phyloP scores from a whole-genome alignment of 139 green algal genomes.

The Edaphochlamys debaryana region DNA sequence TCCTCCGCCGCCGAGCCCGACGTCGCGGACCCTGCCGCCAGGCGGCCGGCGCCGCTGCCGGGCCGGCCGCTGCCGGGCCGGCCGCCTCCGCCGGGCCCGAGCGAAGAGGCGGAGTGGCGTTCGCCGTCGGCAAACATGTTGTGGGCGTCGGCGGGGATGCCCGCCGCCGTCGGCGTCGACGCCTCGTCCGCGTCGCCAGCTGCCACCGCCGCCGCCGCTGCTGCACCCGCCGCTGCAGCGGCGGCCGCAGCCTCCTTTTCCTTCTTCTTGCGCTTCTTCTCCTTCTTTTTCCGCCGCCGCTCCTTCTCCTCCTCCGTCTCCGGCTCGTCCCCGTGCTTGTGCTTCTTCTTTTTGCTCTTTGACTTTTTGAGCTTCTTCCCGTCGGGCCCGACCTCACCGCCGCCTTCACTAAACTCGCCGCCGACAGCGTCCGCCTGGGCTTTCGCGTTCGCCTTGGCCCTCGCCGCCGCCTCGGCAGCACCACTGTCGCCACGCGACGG shows the following conservation, averaged over 20 bases:
- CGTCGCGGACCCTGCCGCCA: neutral
- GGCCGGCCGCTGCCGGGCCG: neutral
- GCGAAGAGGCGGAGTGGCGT: neutral
- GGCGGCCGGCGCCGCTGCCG: neutral
- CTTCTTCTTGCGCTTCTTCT: neutral
- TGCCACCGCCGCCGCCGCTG: neutral
- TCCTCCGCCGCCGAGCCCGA: neutral
- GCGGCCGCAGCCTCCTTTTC: neutral
- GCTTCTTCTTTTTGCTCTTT: neutral
- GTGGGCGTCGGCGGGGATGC: neutral
- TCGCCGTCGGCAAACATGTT: neutral
- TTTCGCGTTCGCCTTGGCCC: neutral
- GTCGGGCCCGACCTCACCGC: neutral
- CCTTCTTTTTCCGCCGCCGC: neutral
- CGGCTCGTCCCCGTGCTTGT: too few species aligned
- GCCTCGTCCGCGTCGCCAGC: neutral
- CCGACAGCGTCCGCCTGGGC: neutral
- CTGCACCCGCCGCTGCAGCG: neutral
- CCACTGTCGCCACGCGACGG: too few species aligned
- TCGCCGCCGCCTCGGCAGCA: neutral
- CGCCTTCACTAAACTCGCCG: neutral
- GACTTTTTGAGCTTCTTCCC: neutral
- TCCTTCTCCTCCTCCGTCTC: too few species aligned
- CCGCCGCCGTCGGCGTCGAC: neutral
- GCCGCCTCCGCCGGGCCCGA: too few species aligned